Evolutionary conservation across 176 grass and related monocot species (phyloP).

Genomic region (Otatea glauca): DNA sequence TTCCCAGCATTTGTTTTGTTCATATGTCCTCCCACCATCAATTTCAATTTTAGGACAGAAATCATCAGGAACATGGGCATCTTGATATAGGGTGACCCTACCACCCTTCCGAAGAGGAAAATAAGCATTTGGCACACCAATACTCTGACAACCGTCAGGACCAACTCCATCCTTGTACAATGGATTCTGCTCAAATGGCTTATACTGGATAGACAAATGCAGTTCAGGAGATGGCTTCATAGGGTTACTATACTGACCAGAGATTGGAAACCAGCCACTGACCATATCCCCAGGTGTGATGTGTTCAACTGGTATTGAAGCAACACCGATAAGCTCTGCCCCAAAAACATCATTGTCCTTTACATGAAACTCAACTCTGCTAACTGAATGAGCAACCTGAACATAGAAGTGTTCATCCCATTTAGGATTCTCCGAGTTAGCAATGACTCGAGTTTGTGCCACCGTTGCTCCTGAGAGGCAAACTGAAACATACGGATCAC

Average conservation of each 20-base stretch:
- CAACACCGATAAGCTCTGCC: conserved; percentile 86
- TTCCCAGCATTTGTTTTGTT: conserved; percentile 94
- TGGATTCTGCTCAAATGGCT: conserved; percentile 60
- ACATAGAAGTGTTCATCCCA: conserved; percentile 94
- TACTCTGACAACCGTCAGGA: conserved; percentile 41
- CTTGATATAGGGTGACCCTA: conserved; percentile 80
- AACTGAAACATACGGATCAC: conserved; percentile 94
- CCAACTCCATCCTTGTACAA: conserved; percentile 73
- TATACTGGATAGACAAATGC: conserved; percentile 74
- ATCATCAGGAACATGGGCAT: conserved; percentile 83
- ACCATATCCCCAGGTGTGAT: conserved; percentile 56
- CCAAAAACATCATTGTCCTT: conserved; percentile 95
- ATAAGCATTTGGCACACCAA: conserved; percentile 87
- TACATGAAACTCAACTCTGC: conserved; percentile 80
- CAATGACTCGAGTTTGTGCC: conserved; percentile 86
- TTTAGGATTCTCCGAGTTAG: conserved; percentile 88
- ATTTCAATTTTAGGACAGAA: conserved; percentile 69
- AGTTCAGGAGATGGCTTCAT: conserved; percentile 67
- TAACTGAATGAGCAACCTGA: conserved; percentile 81
- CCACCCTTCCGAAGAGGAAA: conserved; percentile 85
- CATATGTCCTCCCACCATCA: conserved; percentile 65
- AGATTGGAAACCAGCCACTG: conserved; percentile 77
- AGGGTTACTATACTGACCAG: conserved; percentile 55
- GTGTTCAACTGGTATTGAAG: conserved; percentile 71
- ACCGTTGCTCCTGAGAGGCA: conserved; percentile 82